Evolutionary conservation across 176 grass and related monocot genomes (phyloP), one percentile per base, ranked within the genome.

Genomic region (Musa troglodytarum): DNA sequence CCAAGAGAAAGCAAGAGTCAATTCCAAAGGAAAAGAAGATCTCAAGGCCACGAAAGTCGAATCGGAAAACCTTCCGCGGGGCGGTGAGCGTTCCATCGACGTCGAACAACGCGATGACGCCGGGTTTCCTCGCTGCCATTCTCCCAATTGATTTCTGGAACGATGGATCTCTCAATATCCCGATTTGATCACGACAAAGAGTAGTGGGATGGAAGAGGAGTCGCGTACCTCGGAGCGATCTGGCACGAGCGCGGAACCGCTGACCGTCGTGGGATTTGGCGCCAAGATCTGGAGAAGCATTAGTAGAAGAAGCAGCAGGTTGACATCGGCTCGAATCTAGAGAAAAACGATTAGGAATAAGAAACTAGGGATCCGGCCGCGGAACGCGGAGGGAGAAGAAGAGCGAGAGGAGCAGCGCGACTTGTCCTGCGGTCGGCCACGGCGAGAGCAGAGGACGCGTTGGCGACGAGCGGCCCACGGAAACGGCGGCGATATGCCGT

Each of bases 1-100:
- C 0, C 43, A 10, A 55, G 25, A 77, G 22, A 15, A 62, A 62
- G 53, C 68, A 28, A 81, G 34, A 63, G 26, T 63, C 62, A 17
- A 75, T 15, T 26, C 23, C 50, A 76, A 1, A 71, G 49, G 12
- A 53, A 10, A 8, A 2, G 12, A 21, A 28, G 11, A 3, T 49
- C 7, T 11, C 22, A 29, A 19, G n/a, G 70, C 26, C 10, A 68
- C n/a, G 52, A 20, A 25, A 69, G 53, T 24, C 71, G 74, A 79
- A 75, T 50, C 28, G 34, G 34, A 43, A 69, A 1, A 96, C 92
- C 90, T 99, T 99, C 79, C 90, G 84, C 10, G 95, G 71, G 15
- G 88, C 88, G n/a, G 95, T 99, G 84, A 99, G 95, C 10, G 95
- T 99, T 57, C 90, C 95, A 74, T 99, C 95, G 78, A 99, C 90